Conservation (phyloP, 2,329 filamentous ascomycete genomes). For the Cyanodermella asteris region DNA sequence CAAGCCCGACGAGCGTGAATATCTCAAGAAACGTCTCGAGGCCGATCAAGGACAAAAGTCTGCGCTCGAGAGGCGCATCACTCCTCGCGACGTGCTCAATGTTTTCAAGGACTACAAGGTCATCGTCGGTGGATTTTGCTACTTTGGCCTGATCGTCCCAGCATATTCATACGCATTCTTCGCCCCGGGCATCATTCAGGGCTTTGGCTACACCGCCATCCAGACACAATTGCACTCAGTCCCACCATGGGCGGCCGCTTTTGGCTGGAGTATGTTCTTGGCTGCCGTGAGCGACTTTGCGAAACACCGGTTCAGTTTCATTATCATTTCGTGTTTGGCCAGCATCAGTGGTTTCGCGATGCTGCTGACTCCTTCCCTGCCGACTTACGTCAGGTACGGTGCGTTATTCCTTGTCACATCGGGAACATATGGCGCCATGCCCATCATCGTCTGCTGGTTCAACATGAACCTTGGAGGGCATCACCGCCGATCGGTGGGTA, state of each 20-base stretch:
- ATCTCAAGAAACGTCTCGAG: conserved; percentile 41
- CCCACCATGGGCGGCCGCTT: conserved; percentile 19
- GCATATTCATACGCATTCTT: conserved; percentile 29
- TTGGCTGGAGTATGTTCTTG: conserved; percentile 13
- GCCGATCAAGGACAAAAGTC: conserved; percentile 48
- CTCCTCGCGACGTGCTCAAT: conserved; percentile 32
- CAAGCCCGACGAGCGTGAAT: conserved; percentile 43
- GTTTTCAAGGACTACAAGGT: conserved; percentile 56
- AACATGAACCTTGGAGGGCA: conserved; percentile 61
- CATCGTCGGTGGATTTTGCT: conserved; percentile 57
- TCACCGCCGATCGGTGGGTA: conserved; percentile 45
- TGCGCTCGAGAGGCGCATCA: conserved; percentile 40
- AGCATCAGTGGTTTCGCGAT: conserved; percentile 13
- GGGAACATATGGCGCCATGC: conserved; percentile 73
- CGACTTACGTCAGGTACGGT: conserved; percentile 11
- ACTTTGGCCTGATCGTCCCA: conserved; percentile 57
- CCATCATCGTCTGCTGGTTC: conserved; percentile 66
- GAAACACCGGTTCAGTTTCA: conserved; percentile 13
- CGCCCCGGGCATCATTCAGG: conserved; percentile 24
- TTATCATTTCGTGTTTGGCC: conserved; percentile 12
- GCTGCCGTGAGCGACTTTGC: conserved; percentile 11
- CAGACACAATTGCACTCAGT: conserved; percentile 32
- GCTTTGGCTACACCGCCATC: conserved; percentile 29
- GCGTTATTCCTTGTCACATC: conserved; percentile 56
- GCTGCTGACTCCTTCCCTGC: conserved; percentile 10